Evolutionary conservation across 192 early-diverging fungal species (phyloP), one percentile per base, ranked within the genome.

Genomic region (Coemansia sp.): DNA sequence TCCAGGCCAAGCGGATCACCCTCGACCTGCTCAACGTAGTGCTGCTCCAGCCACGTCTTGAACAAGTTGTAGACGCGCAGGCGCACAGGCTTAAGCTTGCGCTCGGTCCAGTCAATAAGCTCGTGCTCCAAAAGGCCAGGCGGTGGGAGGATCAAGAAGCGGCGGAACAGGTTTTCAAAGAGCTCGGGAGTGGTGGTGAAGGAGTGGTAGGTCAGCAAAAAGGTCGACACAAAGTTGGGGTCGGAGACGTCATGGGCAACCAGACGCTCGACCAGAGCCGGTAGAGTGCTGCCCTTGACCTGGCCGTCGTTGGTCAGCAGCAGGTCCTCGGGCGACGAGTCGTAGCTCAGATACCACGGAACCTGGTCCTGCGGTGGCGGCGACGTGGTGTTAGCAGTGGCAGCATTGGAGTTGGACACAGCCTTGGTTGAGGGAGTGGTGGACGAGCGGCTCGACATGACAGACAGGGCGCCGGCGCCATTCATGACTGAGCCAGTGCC

Each of bases 21-120:
- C 6, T 85, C 84, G 63, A 92, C 90, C 72, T 88, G 87, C 65
- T 95, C 94, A 37, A 88, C 80, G 70, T 91, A 94, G 74, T 98
- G 93, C 66, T 85, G 88, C 82, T 99, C 97, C 8, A 98, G 78
- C 97, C 97, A 99, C n/a, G 84, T 90, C 80, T 97, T 99, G 72
- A 98, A 85, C 38, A 97, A 86, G 72, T 95, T 97, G 84, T 90
- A 96, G 1, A 98, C 96, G 21, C 95, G 93, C 60, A 97, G 87
- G n/a, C 96, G 91, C 57, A 99, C 85, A 14, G 94, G 89, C 51
- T 89, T 94, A 70, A 90, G 87, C 75, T 98, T 98, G 69, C 88
- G 89, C 63, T 94, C 92, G 14, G 65, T 84, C 96, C 96, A 99
- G 17, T 87, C 72, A n/a, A 85, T 78, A 36, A 89, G 61, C 76